Evolutionary conservation across 768 basidiomycete species (phyloP), one percentile per base, ranked within the genome.

Genomic region (Lactifluus echinatus): DNA sequence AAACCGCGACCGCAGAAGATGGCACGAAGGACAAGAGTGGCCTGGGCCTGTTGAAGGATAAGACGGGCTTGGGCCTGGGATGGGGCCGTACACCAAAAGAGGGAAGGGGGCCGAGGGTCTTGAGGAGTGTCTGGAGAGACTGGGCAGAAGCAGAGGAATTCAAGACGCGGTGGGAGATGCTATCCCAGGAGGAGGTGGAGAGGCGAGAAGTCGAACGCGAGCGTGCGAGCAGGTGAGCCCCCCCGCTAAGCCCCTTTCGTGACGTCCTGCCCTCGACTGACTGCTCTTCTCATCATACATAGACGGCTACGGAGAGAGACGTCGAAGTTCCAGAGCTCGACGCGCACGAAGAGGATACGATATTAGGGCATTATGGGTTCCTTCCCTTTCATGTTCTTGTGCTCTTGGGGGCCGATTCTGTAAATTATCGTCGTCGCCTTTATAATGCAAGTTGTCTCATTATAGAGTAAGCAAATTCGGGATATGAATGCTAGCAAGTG

Each of bases 81-180:
- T 87, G 84, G 79, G 85, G 84, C 6, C 76, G 84, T n/a, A 81
- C 82, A 23, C 85, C 84, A n/a, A 83, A 79, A 61, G 86, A 86
- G 57, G 87, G 85, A 17, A 73, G 84, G 28, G 94, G 92, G 2
- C 88, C 92, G 8, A 91, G 88, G 70, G 74, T 79, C 29, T 72
- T 97, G 47, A 81, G 81, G 70, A 89, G 93, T 56, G 87, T 94
- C 2, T 98, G 95, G 95, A 74, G 93, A 44, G 95, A 97, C 68
- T 98, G 93, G 93, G 79, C 77, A 33, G 95, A 96, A 68, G 83
- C 87, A 34, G 89, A 89, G 66, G 91, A 94, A 69, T 96, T 90
- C 69, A 79, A 81, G 61, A 97, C 96, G 37, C 77, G 83, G 50
- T 86, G 96, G 69, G 85, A 96, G 70, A 85, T 89, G 62, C 68